Evolutionary conservation across 192 early-diverging fungal species (phyloP).

Genomic region (Backusella psychrophila): DNA sequence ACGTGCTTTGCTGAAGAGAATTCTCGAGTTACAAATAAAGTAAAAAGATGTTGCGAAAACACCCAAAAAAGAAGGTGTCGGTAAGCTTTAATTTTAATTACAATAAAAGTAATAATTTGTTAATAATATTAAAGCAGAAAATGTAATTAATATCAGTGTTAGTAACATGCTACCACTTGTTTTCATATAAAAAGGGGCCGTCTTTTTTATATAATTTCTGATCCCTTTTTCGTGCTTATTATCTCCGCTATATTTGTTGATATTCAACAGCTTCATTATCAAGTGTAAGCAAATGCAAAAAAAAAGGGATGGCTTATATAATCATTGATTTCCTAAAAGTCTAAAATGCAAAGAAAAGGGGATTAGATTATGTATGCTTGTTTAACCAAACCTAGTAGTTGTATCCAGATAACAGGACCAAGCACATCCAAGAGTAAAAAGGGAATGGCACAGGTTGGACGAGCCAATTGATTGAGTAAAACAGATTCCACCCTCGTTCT

Average conservation of each 20-base stretch:
- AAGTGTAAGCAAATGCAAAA: not conserved
- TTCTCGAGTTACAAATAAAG: not conserved
- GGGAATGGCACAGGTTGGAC: not conserved
- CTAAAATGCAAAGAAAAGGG: not conserved
- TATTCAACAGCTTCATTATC: too few relatives aligned
- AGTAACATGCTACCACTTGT: not conserved
- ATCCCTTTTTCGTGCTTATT: not conserved
- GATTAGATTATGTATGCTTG: not conserved
- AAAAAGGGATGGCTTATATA: not conserved
- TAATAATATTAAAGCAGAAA: not conserved
- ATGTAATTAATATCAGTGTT: not conserved
- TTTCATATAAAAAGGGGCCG: not conserved
- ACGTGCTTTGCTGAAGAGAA: not conserved
- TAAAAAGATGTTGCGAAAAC: not conserved
- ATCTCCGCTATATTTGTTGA: not conserved
- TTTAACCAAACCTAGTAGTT: not conserved
- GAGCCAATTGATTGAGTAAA: slow-evolving; percentile 3
- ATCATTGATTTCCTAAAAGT: not conserved
- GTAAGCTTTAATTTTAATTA: not conserved
- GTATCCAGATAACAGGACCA: not conserved
- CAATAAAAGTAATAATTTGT: not conserved
- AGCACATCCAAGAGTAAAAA: not conserved
- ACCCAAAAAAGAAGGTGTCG: not conserved
- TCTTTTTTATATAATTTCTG: not conserved
- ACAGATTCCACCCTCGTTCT: slow-evolving; percentile 8